phyloP scores from a whole-genome alignment of 805 yeast species.

The Spathaspora girioi region DNA sequence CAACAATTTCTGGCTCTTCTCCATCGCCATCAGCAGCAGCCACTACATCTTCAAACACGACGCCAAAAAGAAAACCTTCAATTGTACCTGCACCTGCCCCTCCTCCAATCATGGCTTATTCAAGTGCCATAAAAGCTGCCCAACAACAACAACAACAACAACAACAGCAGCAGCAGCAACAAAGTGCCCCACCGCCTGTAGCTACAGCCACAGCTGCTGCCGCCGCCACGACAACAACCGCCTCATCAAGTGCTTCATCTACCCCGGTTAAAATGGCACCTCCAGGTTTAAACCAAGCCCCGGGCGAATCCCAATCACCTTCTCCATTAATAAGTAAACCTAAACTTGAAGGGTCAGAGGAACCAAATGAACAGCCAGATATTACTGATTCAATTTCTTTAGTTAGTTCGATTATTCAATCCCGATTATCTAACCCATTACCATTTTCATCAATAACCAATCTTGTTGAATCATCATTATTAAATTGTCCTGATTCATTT shows the following conservation, averaged over 20 bases:
- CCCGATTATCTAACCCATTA: slow-evolving; percentile 49
- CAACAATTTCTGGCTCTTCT: not conserved
- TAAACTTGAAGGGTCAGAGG: slow-evolving; percentile 8
- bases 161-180: not conserved
- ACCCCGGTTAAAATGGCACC: slow-evolving; percentile 10
- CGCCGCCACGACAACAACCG: slow-evolving; percentile 5
- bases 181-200: slow-evolving; percentile 9
- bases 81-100: slow-evolving; percentile 22
- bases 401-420: slow-evolving; percentile 25
- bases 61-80: slow-evolving; percentile 14
- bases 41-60: slow-evolving; percentile 5
- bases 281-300: slow-evolving; percentile 15
- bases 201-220: slow-evolving; percentile 11
- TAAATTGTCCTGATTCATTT: slow-evolving; percentile 90
- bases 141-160: slow-evolving; percentile 9
- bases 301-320: slow-evolving; percentile 19
- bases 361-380: slow-evolving; percentile 8
- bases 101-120: slow-evolving; percentile 18
- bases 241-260: slow-evolving; percentile 9
- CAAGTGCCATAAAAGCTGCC: slow-evolving; percentile 22
- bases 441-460: slow-evolving; percentile 51
- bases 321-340: slow-evolving; percentile 16
- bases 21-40: slow-evolving; percentile 10
- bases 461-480: slow-evolving; percentile 70
- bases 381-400: slow-evolving; percentile 9